Evolutionary conservation across 208 protist species (phyloP).

Genomic region (Acanthamoeba lenticulata): DNA sequence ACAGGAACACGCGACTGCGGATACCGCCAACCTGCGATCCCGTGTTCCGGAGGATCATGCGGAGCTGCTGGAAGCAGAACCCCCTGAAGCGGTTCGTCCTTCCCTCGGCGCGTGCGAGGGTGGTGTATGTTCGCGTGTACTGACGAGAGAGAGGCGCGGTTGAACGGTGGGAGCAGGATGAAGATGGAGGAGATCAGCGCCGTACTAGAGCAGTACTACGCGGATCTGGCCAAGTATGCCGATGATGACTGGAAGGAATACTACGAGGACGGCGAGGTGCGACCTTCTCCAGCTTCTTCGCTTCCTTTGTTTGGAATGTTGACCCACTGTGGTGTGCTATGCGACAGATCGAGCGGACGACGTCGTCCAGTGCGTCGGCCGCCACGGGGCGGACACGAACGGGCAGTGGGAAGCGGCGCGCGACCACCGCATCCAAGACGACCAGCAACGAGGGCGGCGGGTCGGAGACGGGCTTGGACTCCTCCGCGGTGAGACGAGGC

Average conservation of each 20-base stretch:
- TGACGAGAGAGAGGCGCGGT: no score
- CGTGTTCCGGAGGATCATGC: constrained; percentile 42
- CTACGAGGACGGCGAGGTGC: constrained; percentile 16
- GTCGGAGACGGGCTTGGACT: no score
- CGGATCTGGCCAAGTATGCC: constrained; percentile 38
- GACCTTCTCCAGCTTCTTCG: no score
- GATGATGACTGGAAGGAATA: not conserved
- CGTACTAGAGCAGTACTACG: constrained; percentile 26
- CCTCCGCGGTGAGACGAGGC: no score
- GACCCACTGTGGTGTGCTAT: no score
- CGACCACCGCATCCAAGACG: no score
- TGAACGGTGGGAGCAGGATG: constrained; percentile 9
- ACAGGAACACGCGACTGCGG: constrained; percentile 30
- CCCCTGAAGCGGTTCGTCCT: constrained; percentile 18
- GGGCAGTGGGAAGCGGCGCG: no score
- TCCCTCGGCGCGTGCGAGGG: not conserved
- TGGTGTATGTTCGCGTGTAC: not conserved
- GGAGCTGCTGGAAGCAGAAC: constrained; percentile 35
- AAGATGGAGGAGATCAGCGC: constrained; percentile 19
- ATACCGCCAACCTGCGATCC: constrained; percentile 59
- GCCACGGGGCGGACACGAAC: no score
- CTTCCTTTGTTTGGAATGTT: not conserved
- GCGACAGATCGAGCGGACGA: no score
- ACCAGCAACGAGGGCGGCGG: no score
- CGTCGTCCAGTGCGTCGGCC: no score